Conservation (phyloP, 2,329 filamentous ascomycete genomes). For the Didymella sp. region DNA sequence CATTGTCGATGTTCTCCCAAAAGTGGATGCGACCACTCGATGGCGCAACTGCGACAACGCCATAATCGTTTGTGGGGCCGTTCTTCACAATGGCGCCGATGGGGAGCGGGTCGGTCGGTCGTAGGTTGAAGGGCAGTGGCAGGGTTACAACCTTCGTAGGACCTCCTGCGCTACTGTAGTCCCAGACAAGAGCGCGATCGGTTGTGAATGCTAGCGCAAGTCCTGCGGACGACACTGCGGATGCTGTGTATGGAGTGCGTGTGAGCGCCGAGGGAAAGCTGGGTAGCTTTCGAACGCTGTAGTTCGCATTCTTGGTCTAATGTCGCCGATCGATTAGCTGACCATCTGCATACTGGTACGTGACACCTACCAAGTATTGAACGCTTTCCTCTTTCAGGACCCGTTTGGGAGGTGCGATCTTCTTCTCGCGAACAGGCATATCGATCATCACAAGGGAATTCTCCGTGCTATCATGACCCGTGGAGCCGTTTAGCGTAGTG, state of each 20-base stretch:
- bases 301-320: slow-evolving; percentile 83
- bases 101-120: slow-evolving; percentile 74
- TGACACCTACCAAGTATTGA: slow-evolving; percentile 66
- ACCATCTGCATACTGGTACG: background rate
- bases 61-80: slow-evolving; percentile 79
- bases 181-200: slow-evolving; percentile 87
- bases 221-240: slow-evolving; percentile 64
- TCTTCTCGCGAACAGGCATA: slow-evolving; percentile 53
- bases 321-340: slow-evolving; percentile 15
- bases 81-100: slow-evolving; percentile 83
- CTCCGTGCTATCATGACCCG: slow-evolving; percentile 35
- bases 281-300: slow-evolving; percentile 83
- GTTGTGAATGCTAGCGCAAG: slow-evolving; percentile 83
- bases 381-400: slow-evolving; percentile 70
- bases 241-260: slow-evolving; percentile 60
- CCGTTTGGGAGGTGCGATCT: slow-evolving; percentile 55
- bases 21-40: slow-evolving; percentile 85
- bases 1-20: slow-evolving; percentile 94
- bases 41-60: slow-evolving; percentile 85
- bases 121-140: slow-evolving; percentile 75
- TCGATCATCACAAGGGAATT: slow-evolving; percentile 44
- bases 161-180: slow-evolving; percentile 71
- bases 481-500: slow-evolving; percentile 43
- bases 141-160: slow-evolving; percentile 79
- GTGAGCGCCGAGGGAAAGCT: slow-evolving; percentile 80